Base-by-base conservation (phyloP, 2,329 filamentous ascomycete genomes). In the Beauveria brongniartii region DNA sequence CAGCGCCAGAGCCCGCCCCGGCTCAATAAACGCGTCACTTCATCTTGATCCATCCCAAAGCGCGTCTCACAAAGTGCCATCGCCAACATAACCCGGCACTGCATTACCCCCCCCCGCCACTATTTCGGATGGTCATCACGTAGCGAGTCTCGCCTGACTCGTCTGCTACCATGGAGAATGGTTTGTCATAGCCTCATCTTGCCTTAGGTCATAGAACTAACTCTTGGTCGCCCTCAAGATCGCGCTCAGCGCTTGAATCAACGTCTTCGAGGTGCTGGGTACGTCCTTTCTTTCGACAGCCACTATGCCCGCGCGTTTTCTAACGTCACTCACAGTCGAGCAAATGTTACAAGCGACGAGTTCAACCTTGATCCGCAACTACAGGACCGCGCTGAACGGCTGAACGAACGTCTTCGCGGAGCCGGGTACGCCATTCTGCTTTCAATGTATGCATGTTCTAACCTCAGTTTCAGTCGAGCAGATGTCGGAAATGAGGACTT, bases 191-290 rank as follows among this genome's bases (percentile, higher is more conserved):
- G 8, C 12, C 2, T 3, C n/a, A n/a, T n/a, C 26, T 26, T 47
- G 20, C 18, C 7, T 1, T 10, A 22, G 34, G 10, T 20, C 18
- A 47, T 34, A n/a, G 16, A 10, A 18, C 57, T 59, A 37, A 59
- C n/a, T 53, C 8, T 43, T 43, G 12, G 10, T 20, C 12, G 18
- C 44, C 34, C 30, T 22, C 40, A 57, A 52, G 56, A 48, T 37
- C 56, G 56, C 47, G 57, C 57, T 20, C 16, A 28, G n/a, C 82
- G 83, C 68, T 80, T 87, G 75, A 82, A 84, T 64, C 80, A 85
- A 74, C 84, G 85, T 69, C 81, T 88, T 69, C 83, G 85, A 63
- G 85, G 85, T 63, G 84, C 84, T 47, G 82, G 83, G 84, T 86
- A 77, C 65, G 81, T 71, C 18, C 41, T 20, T 28, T 54, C 44